Evolutionary conservation across 1,284 basidiomycete genomes (phyloP), one percentile per base, ranked within the genome.

Genomic region (Sphaerobolus stellatus): DNA sequence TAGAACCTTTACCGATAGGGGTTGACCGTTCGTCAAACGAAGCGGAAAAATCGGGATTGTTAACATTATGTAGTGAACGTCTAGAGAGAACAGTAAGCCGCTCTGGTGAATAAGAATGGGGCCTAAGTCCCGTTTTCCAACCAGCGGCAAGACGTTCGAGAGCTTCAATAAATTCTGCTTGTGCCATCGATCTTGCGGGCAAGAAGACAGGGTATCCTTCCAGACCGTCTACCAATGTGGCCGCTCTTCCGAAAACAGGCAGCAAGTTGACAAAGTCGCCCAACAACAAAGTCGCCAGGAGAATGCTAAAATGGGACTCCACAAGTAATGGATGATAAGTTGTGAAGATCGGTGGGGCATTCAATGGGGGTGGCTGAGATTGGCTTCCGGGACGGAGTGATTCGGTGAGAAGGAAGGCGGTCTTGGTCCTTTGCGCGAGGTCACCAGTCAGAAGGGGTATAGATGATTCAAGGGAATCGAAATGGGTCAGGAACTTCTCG

Each of bases 141-240:
- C 88, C 84, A 24, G 75, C 70, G 0, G 87, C 83, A 38, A 92
- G 79, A 6, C 90, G 79, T 62, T 92, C 89, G 52, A 92, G 74
- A 8, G 88, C 75, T 66, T 92, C 90, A 52, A 89, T 71, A 61
- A 91, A 92, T 69, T 92, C 90, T 9, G 89, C 88, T 63, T 92
- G 90, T 0, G 86, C 83, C 84, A 92, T 89, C 14, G 88, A 90
- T 28, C 90, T 76, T 9, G 90, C 88, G 5, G 88, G 87, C 0
- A 90, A 73, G 68, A 93, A 93, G 33, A 93, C 77, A 11, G 90
- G 90, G 68, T 90, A 92, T 0, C 88, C 90, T 65, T 92, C 90
- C 30, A 92, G 75, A 2, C 86, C 85, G 57, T 92, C 88, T 20
- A 91, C 81, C 29, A 90, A 70, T 5, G 77, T 70, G 0, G 87